These are phyloP conservation scores for Tetradesmus obliquus DNA, from an alignment of 139 green algal genomes.

Conservation along the genomic window DNA sequence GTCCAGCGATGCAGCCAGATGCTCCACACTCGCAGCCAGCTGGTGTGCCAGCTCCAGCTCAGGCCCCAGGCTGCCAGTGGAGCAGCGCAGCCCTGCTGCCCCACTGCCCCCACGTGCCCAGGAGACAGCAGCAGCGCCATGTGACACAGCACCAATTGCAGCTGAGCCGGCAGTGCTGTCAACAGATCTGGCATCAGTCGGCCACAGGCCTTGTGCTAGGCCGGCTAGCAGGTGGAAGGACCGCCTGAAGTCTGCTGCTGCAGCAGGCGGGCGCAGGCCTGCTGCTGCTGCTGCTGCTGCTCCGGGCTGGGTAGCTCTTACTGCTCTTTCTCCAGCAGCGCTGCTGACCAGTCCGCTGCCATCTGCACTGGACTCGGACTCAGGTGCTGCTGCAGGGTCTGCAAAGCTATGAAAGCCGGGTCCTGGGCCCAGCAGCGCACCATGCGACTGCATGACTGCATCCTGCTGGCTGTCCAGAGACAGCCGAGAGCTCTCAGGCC, in stretches of 20 bases:
- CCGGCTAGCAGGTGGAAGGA: background rate
- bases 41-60: slow-evolving; percentile 7
- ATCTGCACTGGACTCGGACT: background rate
- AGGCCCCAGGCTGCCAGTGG: background rate
- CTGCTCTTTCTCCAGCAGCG: background rate
- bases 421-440: slow-evolving; percentile 13
- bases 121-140: background rate
- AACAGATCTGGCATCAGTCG: background rate
- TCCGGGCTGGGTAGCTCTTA: background rate
- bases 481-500: background rate
- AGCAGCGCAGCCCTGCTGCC: background rate
- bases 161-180: slow-evolving; percentile 40
- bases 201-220: background rate
- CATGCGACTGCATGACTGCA: slow-evolving; percentile 40
- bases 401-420: background rate
- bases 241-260: slow-evolving; percentile 7
- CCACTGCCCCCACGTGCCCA: background rate
- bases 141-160: background rate
- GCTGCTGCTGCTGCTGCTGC: slow-evolving; percentile 6
- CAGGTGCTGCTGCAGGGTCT: background rate
- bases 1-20: background rate
- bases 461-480: slow-evolving; percentile 33
- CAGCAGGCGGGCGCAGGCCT: background rate
- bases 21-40: background rate
- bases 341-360: background rate